Percentiles rank a stretch among this genome's conserved stretches.
These are phyloP conservation scores for Cercospora sesami DNA, from an alignment of 2,329 filamentous ascomycete species.

Conservation along the genomic window DNA sequence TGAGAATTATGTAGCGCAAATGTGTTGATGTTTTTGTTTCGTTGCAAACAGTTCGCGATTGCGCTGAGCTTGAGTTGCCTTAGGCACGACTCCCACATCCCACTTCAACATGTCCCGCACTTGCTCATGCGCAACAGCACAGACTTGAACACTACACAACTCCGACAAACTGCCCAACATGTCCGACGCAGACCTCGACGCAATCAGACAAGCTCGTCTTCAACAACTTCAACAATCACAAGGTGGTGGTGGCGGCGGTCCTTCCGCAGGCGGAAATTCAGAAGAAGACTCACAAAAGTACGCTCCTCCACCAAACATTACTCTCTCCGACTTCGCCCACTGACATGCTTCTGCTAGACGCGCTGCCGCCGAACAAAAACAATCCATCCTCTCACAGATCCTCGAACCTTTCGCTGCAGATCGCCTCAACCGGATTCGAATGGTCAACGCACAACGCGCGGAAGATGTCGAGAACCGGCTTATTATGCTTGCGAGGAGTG, in stretches of 20 bases:
- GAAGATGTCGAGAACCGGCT: conserved; percentile 88
- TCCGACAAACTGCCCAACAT: conserved; percentile 42
- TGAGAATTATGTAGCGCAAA: too few species aligned
- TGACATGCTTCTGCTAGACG: conserved; percentile 23
- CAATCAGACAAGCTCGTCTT: conserved; percentile 88
- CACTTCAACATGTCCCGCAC: background rate
- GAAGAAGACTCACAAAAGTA: conserved; percentile 63
- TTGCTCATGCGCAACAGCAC: background rate
- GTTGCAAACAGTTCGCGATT: too few species aligned
- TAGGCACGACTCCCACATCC: background rate
- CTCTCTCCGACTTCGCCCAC: conserved; percentile 23
- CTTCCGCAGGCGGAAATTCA: conserved; percentile 48
- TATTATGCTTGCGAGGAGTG: conserved; percentile 84
- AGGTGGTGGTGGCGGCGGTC: conserved; percentile 45
- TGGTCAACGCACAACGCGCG: conserved; percentile 91
- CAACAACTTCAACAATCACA: conserved; percentile 81
- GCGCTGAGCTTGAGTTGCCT: background rate
- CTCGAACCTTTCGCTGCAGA: conserved; percentile 92
- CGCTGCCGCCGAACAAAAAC: conserved; percentile 57
- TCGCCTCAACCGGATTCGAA: conserved; percentile 86
- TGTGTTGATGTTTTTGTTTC: too few species aligned
- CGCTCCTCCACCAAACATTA: conserved; percentile 25
- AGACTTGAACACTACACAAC: background rate
- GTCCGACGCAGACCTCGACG: conserved; percentile 67
- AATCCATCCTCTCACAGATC: conserved; percentile 83